Percentiles rank a stretch among this genome's conserved stretches.
phyloP scores from a whole-genome alignment of 129 eudicot genomes.

The Pseudognaphalium luteoalbum region DNA sequence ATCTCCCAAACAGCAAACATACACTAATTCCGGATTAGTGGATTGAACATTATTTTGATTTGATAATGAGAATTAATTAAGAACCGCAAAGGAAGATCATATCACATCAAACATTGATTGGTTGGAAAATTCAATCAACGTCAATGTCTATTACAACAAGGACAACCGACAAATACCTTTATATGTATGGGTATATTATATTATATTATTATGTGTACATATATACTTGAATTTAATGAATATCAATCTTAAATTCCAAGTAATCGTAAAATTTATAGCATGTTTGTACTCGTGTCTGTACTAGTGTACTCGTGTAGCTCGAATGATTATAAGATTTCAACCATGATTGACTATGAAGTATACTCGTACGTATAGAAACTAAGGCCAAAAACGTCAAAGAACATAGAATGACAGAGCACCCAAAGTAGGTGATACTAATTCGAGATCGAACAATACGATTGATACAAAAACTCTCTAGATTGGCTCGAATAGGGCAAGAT shows the following conservation, averaged over 20 bases:
- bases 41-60: neutral
- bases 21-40: neutral
- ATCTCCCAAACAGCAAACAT: neutral
- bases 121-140: constrained; percentile 20
- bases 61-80: constrained; percentile 22
- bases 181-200: neutral
- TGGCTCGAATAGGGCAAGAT: too few relatives aligned
- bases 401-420: constrained; percentile 1
- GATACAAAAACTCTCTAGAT: too few relatives aligned
- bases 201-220: neutral
- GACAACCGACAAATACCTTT: neutral
- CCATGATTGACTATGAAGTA: too few relatives aligned
- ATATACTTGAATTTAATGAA: neutral
- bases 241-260: too few relatives aligned
- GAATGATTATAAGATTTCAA: too few relatives aligned
- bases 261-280: too few relatives aligned
- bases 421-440: constrained; percentile 21
- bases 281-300: too few relatives aligned
- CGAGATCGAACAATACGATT: neutral
- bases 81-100: constrained; percentile 18
- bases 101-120: constrained; percentile 33
- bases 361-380: neutral
- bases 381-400: constrained; percentile 4
- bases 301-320: too few relatives aligned
- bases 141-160: constrained; percentile 1